Conservation (phyloP, 805 yeast genomes). For the Candida ovalis region DNA sequence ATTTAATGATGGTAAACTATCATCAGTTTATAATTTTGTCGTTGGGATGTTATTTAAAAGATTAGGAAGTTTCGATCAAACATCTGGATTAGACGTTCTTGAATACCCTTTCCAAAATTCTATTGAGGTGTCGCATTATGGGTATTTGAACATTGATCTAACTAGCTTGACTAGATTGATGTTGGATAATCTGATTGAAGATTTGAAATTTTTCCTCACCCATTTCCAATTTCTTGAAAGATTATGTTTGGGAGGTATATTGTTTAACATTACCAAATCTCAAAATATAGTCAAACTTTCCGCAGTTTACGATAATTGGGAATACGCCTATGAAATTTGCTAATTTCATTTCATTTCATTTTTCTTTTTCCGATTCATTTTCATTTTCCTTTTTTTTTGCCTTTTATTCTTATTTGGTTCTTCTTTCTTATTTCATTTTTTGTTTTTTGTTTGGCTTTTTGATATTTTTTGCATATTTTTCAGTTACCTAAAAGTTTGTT, state of each 20-base stretch:
- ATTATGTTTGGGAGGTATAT: slow-evolving; percentile 27
- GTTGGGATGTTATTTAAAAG: slow-evolving; percentile 24
- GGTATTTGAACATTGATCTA: slow-evolving; percentile 13
- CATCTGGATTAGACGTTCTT: slow-evolving; percentile 21
- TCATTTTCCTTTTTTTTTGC: not conserved
- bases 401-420: not conserved
- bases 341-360: not conserved
- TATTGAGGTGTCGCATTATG: slow-evolving; percentile 10
- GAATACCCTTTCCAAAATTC: slow-evolving; percentile 21
- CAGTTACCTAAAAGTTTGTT: not conserved
- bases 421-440: not conserved
- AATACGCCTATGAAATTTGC: not conserved
- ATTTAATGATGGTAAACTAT: slow-evolving; percentile 6
- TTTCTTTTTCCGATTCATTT: not conserved
- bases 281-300: not conserved
- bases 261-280: slow-evolving; percentile 7
- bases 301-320: slow-evolving; percentile 23
- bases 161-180: slow-evolving; percentile 13
- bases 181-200: slow-evolving; percentile 22
- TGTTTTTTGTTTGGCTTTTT: not conserved
- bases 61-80: slow-evolving; percentile 21
- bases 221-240: slow-evolving; percentile 9
- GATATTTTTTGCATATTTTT: not conserved
- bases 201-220: slow-evolving; percentile 15
- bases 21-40: slow-evolving; percentile 20